Evolutionary conservation across 805 yeast species (phyloP).

Genomic region (Nadsonia fulvescens): DNA sequence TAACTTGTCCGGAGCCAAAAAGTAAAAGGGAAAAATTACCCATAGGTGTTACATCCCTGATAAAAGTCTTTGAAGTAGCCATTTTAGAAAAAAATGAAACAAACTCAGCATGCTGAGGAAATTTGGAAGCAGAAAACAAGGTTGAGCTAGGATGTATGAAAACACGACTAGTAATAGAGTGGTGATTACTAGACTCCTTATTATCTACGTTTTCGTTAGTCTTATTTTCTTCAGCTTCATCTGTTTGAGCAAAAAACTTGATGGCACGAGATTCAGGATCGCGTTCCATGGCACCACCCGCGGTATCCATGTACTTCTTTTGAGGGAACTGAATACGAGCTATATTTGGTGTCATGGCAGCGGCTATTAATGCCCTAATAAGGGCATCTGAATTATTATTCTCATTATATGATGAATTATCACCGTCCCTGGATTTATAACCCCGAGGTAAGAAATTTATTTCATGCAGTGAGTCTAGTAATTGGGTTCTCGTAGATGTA

Average conservation of each 20-base stretch:
- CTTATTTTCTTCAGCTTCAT: too few relatives aligned
- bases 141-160: conserved; percentile 80
- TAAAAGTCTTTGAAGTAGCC: conserved; percentile 46
- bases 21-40: conserved; percentile 52
- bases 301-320: conserved; percentile 48
- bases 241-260: conserved; percentile 57
- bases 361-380: conserved; percentile 52
- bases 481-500: conserved; percentile 51
- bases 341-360: conserved; percentile 67
- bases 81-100: conserved; percentile 41
- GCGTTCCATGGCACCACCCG: conserved; percentile 66
- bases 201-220: conserved; percentile 17
- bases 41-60: conserved; percentile 68
- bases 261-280: conserved; percentile 66
- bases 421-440: conserved; percentile 18
- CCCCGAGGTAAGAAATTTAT: conserved; percentile 54
- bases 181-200: too few relatives aligned
- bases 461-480: conserved; percentile 51
- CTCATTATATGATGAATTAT: conserved; percentile 25
- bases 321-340: conserved; percentile 73
- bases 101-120: conserved; percentile 24
- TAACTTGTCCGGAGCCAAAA: conserved; percentile 52
- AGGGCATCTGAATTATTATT: conserved; percentile 34
- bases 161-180: too few relatives aligned
- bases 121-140: conserved; percentile 33